A percentile compares a stretch with the other conserved stretches of the same genome.
Conservation (phyloP, 2,329 filamentous ascomycete genomes). For the Amauroascus verrucosus region DNA sequence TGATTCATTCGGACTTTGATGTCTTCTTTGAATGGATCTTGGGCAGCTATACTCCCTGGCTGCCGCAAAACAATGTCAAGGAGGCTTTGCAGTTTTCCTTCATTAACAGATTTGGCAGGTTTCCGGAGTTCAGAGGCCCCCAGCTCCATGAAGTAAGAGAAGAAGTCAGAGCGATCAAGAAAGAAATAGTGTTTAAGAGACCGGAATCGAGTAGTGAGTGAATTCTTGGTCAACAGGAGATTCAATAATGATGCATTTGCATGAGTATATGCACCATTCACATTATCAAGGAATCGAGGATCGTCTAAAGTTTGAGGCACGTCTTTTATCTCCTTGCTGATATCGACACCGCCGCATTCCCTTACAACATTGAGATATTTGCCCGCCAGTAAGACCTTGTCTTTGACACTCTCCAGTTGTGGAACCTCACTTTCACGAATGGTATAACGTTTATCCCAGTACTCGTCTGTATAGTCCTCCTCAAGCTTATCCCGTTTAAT, state of each 20-base stretch:
- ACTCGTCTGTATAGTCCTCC: constrained; percentile 96
- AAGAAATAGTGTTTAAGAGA: constrained; percentile 99
- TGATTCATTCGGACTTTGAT: constrained; percentile 98
- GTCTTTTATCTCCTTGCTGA: constrained; percentile 76
- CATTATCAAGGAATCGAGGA: constrained; percentile 82
- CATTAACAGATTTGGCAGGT: constrained; percentile 77
- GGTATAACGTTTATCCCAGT: constrained; percentile 97
- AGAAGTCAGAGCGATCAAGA: constrained; percentile 94
- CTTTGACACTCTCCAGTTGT: constrained; percentile 80
- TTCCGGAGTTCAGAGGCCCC: constrained; percentile 83
- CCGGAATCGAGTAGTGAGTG: constrained; percentile 71
- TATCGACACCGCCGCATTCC: constrained; percentile 91
- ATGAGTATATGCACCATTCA: constrained; percentile 88
- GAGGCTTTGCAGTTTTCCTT: constrained; percentile 83
- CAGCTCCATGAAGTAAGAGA: constrained; percentile 93
- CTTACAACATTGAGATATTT: constrained; percentile 97
- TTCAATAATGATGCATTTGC: constrained; percentile 90
- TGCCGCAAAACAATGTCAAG: constrained; percentile 96
- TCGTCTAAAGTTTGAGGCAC: constrained; percentile 92
- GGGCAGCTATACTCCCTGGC: constrained; percentile 81
- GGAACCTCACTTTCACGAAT: constrained; percentile 84
- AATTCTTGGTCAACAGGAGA: constrained; percentile 83
- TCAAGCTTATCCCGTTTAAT: constrained; percentile 84
- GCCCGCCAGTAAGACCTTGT: constrained; percentile 87
- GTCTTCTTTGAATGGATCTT: constrained; percentile 97